phyloP scores from a whole-genome alignment of 2,329 filamentous ascomycete genomes.

The Aspergillus niger region DNA sequence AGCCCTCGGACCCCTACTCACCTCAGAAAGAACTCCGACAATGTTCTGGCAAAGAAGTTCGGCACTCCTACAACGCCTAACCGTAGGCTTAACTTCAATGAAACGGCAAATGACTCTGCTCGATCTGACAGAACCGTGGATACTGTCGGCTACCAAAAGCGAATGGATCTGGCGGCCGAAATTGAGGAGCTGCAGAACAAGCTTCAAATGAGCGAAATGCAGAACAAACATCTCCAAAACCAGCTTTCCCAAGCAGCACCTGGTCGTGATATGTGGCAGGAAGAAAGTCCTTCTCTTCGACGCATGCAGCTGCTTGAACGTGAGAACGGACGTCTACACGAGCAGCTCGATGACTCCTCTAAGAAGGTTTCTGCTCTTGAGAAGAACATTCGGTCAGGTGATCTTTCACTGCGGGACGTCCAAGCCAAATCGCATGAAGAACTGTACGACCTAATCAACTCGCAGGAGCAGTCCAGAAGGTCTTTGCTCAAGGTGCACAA shows the following conservation, averaged over 20 bases:
- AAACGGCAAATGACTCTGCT: conserved; percentile 69
- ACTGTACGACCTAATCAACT: conserved; percentile 87
- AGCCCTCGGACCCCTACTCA: conserved; percentile 72
- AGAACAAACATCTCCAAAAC: conserved; percentile 87
- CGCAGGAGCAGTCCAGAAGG: conserved; percentile 84
- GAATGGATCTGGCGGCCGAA: conserved; percentile 87
- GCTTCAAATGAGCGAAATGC: conserved; percentile 90
- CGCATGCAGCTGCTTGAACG: conserved; percentile 90
- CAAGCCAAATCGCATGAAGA: conserved; percentile 94
- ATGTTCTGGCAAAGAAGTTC: conserved; percentile 57
- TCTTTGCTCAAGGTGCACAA: conserved; percentile 83
- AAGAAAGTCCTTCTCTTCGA: conserved; percentile 76
- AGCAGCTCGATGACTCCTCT: conserved; percentile 89
- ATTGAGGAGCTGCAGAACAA: conserved; percentile 92
- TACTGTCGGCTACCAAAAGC: conserved; percentile 78
- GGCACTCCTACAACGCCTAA: conserved; percentile 79
- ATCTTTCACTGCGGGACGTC: conserved; percentile 85
- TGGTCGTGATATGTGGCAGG: conserved; percentile 61
- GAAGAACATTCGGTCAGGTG: conserved; percentile 80
- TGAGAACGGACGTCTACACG: conserved; percentile 86
- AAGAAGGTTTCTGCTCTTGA: conserved; percentile 91
- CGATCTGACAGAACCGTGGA: conserved; percentile 85
- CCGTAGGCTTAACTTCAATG: conserved; percentile 67
- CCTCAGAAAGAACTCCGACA: conserved; percentile 62
- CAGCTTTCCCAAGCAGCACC: conserved; percentile 74